These are phyloP conservation scores for Nigrospora sphaerica DNA, from an alignment of 2,329 filamentous ascomycete species.

Conservation along the genomic window DNA sequence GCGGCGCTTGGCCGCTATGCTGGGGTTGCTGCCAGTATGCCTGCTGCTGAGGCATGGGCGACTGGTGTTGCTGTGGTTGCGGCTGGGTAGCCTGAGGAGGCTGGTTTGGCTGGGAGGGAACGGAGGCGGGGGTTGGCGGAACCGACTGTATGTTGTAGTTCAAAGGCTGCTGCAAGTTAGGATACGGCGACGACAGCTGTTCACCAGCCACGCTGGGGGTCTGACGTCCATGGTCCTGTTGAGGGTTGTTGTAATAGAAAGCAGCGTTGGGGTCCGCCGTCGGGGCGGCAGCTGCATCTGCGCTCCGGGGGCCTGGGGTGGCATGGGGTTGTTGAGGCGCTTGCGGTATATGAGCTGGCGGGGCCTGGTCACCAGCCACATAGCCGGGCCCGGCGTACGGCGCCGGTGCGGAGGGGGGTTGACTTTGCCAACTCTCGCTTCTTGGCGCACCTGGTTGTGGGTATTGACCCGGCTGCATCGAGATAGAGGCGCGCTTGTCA, in stretches of 20 bases:
- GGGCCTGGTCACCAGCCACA: slow-evolving; percentile 21
- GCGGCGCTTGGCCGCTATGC: slow-evolving; percentile 34
- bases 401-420: slow-evolving; percentile 27
- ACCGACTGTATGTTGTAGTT: slow-evolving; percentile 37
- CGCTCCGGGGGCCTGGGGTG: not conserved
- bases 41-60: slow-evolving; percentile 27
- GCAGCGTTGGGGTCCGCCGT: slow-evolving; percentile 45
- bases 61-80: slow-evolving; percentile 25
- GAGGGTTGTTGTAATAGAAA: slow-evolving; percentile 40
- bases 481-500: slow-evolving; percentile 31
- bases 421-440: slow-evolving; percentile 43
- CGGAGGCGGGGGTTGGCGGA: slow-evolving; percentile 26
- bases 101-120: slow-evolving; percentile 17
- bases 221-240: slow-evolving; percentile 23
- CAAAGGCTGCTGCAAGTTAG: slow-evolving; percentile 39
- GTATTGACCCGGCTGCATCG: slow-evolving; percentile 35
- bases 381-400: slow-evolving; percentile 29
- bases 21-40: slow-evolving; percentile 43
- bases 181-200: slow-evolving; percentile 41
- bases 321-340: slow-evolving; percentile 18
- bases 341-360: slow-evolving; percentile 19
- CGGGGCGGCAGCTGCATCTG: slow-evolving; percentile 22
- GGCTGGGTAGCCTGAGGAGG: slow-evolving; percentile 18
- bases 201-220: slow-evolving; percentile 34
- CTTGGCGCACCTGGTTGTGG: slow-evolving; percentile 37